phyloP scores from a whole-genome alignment of 345 rosid species.

The Ceriops zippeliana region DNA sequence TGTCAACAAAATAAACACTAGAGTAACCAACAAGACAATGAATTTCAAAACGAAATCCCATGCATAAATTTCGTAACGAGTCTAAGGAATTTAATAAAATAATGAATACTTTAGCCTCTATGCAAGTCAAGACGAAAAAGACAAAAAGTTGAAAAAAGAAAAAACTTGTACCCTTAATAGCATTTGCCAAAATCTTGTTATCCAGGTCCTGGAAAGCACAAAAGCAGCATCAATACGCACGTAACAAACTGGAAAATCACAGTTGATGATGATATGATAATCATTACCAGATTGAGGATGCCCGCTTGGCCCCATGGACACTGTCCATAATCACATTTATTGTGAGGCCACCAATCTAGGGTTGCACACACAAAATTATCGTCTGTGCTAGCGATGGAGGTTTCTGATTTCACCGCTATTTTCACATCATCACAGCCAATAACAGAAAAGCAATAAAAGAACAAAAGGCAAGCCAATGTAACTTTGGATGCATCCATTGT shows the following conservation, averaged over 20 bases:
- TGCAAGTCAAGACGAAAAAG: too few relatives aligned
- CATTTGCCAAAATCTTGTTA: conserved; percentile 45
- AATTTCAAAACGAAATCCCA: not conserved
- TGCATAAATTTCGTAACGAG: not conserved
- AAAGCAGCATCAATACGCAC: not conserved
- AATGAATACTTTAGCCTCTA: too few relatives aligned
- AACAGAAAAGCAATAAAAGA: too few relatives aligned
- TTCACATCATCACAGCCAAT: conserved; percentile 9
- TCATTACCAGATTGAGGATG: conserved; percentile 42
- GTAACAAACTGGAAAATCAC: not conserved
- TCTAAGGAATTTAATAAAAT: too few relatives aligned
- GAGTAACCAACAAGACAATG: not conserved
- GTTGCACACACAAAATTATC: conserved; percentile 56
- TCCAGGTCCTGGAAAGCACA: conserved; percentile 41
- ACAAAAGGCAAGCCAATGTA: too few relatives aligned
- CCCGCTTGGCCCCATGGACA: conserved; percentile 65
- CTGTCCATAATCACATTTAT: conserved; percentile 51
- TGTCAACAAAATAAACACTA: not conserved
- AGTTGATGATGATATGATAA: too few relatives aligned
- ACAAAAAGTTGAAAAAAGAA: not conserved
- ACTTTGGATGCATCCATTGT: too few relatives aligned
- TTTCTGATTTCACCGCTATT: conserved; percentile 34
- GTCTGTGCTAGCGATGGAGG: conserved; percentile 41
- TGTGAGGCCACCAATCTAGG: conserved; percentile 61
- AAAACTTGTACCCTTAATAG: conserved; percentile 41